Base-by-base conservation (phyloP, 345 rosid genomes). In the Populus ilicifolia region DNA sequence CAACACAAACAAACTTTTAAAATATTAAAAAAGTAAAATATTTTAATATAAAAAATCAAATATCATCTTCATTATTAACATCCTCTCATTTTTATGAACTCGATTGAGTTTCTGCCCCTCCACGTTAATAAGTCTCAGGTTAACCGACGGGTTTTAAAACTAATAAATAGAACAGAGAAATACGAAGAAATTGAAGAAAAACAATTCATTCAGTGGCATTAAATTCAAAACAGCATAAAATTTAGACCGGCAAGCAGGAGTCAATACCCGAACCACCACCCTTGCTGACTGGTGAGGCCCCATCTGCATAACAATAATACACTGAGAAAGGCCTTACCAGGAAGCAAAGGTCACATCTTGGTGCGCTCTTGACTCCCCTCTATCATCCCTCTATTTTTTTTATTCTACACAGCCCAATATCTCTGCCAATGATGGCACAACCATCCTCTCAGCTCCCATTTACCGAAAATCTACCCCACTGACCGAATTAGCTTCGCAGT, bases 241-340 rank as follows among this genome's bases (percentile, higher is more conserved):
- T 12, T 17, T 78, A 61, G 41, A 29, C 38, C 4, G 66, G 64
- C 38, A 75, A 85, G 82, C 86, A 78, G 84, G 90, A 94, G 98
- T 94, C 97, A 94, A 93, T 93, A 81, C 98, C 95, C 95, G 97
- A 94, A 93, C 98, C 97, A 93, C 87, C 88, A 81, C 81, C 90
- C 87, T 85, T 79, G 75, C 84, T 68, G 43, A 30, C 74, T 74
- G 76, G 77, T 80, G 71, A 85, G 81, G 77, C 66, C 80, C 75
- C 76, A 23, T 23, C 27, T 48, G 25, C 27, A 33, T 35, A 41
- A 41, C 25, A 13, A 18, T 10, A 59, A 11, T n/a, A 3, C 12
- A 54, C 43, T 27, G 46, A 33, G 30, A 39, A 50, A 41, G 70
- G 73, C 73, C 81, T 75, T 59, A 67, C 78, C 84, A 64, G 65